Evolutionary conservation across 1,284 basidiomycete species (phyloP), one percentile per base, ranked within the genome.

Genomic region (Ustilago sp.): DNA sequence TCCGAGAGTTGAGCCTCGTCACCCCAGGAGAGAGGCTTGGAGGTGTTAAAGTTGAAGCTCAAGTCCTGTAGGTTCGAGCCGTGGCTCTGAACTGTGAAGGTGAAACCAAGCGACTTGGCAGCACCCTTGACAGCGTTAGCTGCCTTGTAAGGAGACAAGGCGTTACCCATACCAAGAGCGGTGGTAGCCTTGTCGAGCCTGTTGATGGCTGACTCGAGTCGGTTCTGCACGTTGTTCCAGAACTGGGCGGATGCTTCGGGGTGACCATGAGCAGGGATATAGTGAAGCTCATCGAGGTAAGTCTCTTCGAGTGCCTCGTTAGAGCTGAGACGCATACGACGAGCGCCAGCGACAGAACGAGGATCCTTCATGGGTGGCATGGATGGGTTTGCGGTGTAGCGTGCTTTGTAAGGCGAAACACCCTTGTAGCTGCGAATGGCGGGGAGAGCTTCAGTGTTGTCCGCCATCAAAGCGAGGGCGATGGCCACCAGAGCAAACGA

Each of bases 251-350:
- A 53, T 4, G 56, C 43, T 36, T 68, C 76, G 32, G 58, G 32
- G 35, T 58, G 41, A 12, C 28, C 50, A 48, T 71, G 12, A 28
- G 34, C 48, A 28, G 69, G 59, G 39, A 70, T 53, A 59, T 78
- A 78, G 69, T 73, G 71, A 3, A 71, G 67, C 57, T 69, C 66
- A 56, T 80, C 77, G 41, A 73, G 63, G 53, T 78, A 74, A n/a
- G 76, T 70, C 63, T 73, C 68, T 47, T 70, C 65, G 51, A 68
- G 59, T 11, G 57, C 55, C 32, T 68, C 66, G 63, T 77, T 77
- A 56, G 66, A 69, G 48, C 54, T 58, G 59, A 77, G 74, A 60
- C 74, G 74, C 74, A 72, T 68, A 19, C 65, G 55, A 19, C 74
- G 69, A 28, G 69, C 53, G 19, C 74, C 74, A 11, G 65, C 45